phyloP scores from a whole-genome alignment of 208 protist species.

The Trypanosoma melophagium region DNA sequence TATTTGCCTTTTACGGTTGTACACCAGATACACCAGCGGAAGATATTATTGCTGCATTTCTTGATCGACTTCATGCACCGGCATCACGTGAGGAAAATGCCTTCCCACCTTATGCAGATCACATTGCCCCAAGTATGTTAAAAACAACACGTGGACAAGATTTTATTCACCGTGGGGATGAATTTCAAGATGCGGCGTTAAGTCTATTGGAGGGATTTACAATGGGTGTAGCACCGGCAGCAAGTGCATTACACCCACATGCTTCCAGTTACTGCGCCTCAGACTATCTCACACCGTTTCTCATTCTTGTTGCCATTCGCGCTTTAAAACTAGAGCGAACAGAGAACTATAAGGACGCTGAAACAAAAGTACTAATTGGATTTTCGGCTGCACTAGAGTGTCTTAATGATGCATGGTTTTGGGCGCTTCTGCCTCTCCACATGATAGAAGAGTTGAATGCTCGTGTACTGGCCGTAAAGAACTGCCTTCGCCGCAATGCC shows the following conservation, averaged over 20 bases:
- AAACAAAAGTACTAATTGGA: conserved; percentile 69
- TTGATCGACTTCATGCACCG: conserved; percentile 59
- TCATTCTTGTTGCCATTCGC: conserved; percentile 62
- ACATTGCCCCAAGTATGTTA: conserved; percentile 34
- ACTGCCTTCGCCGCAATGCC: conserved; percentile 77
- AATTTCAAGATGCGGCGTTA: conserved; percentile 74
- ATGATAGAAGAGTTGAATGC: conserved; percentile 56
- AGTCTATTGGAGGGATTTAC: conserved; percentile 78
- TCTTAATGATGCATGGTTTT: conserved; percentile 74
- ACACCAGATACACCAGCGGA: conserved; percentile 74
- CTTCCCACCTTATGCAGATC: conserved; percentile 79
- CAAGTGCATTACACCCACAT: conserved; percentile 75
- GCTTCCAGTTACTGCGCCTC: conserved; percentile 82
- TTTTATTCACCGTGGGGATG: conserved; percentile 55
- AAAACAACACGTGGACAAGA: conserved; percentile 53
- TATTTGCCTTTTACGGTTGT: conserved; percentile 88
- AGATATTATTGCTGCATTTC: conserved; percentile 68
- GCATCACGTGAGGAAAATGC: conserved; percentile 48
- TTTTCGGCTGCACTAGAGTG: conserved; percentile 68
- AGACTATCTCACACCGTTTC: conserved; percentile 78
- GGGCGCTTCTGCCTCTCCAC: conserved; percentile 78
- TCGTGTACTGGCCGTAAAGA: conserved; percentile 54
- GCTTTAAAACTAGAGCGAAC: conserved; percentile 47
- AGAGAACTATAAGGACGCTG: conserved; percentile 57
- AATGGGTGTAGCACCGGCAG: conserved; percentile 40